A percentile compares a stretch with the other conserved stretches of the same genome.
These are phyloP conservation scores for Erigeron canadensis DNA, from an alignment of 129 eudicot species.

Conservation along the genomic window DNA sequence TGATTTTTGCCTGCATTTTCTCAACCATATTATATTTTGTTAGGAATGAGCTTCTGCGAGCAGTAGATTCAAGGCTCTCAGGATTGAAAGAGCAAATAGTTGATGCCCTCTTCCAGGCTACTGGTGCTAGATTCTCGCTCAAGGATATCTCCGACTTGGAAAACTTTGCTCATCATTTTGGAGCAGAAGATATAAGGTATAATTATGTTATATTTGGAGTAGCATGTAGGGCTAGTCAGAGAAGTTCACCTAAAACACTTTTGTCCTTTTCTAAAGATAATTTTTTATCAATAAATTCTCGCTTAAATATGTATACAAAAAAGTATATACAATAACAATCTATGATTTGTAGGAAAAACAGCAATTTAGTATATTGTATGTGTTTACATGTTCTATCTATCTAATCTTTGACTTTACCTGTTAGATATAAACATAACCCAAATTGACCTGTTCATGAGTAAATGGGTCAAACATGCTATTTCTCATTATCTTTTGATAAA, in stretches of 20 bases:
- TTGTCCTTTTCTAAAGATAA: not conserved
- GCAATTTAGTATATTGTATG: too few species aligned
- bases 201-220: not conserved
- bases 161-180: constrained; percentile 74
- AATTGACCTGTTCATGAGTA: not conserved
- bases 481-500: not conserved
- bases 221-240: not conserved
- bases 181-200: constrained; percentile 71
- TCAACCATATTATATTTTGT: constrained; percentile 30
- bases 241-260: not conserved
- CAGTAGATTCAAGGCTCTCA: constrained; percentile 76
- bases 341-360: not conserved
- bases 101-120: constrained; percentile 58
- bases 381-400: too few species aligned
- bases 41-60: constrained; percentile 88
- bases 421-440: not conserved
- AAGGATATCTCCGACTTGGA: constrained; percentile 55
- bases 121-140: constrained; percentile 47
- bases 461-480: not conserved
- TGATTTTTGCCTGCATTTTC: constrained; percentile 16
- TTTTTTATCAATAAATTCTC: not conserved
- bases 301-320: not conserved
- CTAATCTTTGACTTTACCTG: not conserved
- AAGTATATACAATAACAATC: not conserved
- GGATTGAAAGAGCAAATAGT: constrained; percentile 63